A percentile compares a stretch with the other conserved stretches of the same genome.
Evolutionary conservation across 208 protist genomes (phyloP).

Genomic region (Leishmania mexicana): DNA sequence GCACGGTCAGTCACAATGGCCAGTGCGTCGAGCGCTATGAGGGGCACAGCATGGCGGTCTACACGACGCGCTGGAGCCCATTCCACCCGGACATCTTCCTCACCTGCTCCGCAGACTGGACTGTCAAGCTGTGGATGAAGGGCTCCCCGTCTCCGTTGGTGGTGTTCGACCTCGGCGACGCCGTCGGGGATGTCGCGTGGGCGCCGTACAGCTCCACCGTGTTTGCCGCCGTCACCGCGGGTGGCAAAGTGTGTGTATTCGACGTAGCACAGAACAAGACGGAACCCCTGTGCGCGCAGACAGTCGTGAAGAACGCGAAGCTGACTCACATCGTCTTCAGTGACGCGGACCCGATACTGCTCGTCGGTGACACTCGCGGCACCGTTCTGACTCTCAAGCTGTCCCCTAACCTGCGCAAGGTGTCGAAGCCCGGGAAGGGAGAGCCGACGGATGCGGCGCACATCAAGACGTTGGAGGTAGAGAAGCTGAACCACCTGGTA

Average conservation of each 20-base stretch:
- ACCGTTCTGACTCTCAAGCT: conserved; percentile 95
- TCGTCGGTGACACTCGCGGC: conserved; percentile 97
- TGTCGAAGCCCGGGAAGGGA: conserved; percentile 79
- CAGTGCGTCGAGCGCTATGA: conserved; percentile 95
- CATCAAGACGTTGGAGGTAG: conserved; percentile 70
- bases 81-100: conserved; percentile 96
- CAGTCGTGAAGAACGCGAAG: conserved; percentile 97
- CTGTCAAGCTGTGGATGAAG: conserved; percentile 96
- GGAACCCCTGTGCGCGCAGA: conserved; percentile 95
- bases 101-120: conserved; percentile 97
- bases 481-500: conserved; percentile 90
- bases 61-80: conserved; percentile 95
- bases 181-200: conserved; percentile 97
- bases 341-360: conserved; percentile 88
- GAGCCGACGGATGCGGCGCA: conserved; percentile 46
- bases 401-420: conserved; percentile 94
- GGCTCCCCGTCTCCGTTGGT: conserved; percentile 84
- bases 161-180: conserved; percentile 96
- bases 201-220: conserved; percentile 97
- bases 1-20: conserved; percentile 96
- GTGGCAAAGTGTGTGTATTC: conserved; percentile 95
- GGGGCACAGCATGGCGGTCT: conserved; percentile 94
- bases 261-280: conserved; percentile 95
- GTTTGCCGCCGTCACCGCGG: conserved; percentile 96
- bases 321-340: conserved; percentile 97